phyloP scores from a whole-genome alignment of 768 basidiomycete species.

The Hygrophorus pudorinus region DNA sequence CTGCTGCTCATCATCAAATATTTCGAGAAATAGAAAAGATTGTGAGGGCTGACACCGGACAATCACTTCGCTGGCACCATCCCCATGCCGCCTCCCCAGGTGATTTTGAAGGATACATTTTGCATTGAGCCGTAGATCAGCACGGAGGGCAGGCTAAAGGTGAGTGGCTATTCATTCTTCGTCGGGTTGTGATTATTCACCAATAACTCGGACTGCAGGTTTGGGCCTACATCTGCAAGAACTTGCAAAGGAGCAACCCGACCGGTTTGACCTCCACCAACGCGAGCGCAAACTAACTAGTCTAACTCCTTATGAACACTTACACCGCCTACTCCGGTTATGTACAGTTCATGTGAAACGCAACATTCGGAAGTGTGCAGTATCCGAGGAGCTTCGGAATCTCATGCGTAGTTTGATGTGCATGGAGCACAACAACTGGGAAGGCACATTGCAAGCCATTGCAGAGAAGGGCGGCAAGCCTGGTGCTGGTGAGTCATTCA shows the following conservation, averaged over 20 bases:
- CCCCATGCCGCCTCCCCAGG: slow-evolving; percentile 9
- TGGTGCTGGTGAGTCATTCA: slow-evolving; percentile 11
- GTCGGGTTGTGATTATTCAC: background rate
- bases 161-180: slow-evolving; percentile 4
- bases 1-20: slow-evolving; percentile 12
- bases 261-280: slow-evolving; percentile 14
- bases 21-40: slow-evolving; percentile 14
- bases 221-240: slow-evolving; percentile 16
- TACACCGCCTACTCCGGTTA: slow-evolving; percentile 11
- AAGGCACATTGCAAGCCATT: slow-evolving; percentile 11
- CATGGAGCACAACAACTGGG: slow-evolving; percentile 14
- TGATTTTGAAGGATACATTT: slow-evolving; percentile 11
- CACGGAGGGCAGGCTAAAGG: slow-evolving; percentile 17
- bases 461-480: slow-evolving; percentile 11
- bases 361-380: slow-evolving; percentile 11
- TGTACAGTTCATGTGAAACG: slow-evolving; percentile 13
- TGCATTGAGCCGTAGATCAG: slow-evolving; percentile 14
- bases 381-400: slow-evolving; percentile 6
- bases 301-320: slow-evolving; percentile 15
- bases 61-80: slow-evolving; percentile 13
- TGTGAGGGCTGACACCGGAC: slow-evolving; percentile 14
- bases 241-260: background rate
- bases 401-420: slow-evolving; percentile 17
- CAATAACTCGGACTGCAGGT: slow-evolving; percentile 10
- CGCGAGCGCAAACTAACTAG: slow-evolving; percentile 4